These are phyloP conservation scores for Gnomoniopsis smithogilvyi DNA, from an alignment of 2,329 filamentous ascomycete genomes.

Conservation along the genomic window DNA sequence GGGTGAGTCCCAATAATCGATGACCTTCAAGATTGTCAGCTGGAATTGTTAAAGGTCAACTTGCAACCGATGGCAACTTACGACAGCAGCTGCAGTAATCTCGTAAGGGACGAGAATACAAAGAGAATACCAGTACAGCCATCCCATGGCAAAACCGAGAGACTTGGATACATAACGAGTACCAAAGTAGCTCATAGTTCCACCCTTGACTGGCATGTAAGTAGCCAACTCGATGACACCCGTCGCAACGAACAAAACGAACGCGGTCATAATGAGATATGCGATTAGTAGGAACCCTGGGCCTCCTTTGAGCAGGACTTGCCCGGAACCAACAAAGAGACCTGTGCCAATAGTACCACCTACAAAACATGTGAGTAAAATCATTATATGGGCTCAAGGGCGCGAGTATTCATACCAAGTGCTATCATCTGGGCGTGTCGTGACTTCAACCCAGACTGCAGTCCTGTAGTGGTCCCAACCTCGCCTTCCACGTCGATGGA, in stretches of 20 bases:
- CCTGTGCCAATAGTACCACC: conserved; percentile 21
- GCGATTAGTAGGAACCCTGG: conserved; percentile 39
- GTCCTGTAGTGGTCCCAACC: not conserved
- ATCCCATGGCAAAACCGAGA: conserved; percentile 43
- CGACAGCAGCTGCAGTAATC: conserved; percentile 19
- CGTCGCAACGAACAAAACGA: conserved; percentile 44
- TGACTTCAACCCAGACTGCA: conserved; percentile 31
- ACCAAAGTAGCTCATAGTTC: conserved; percentile 46
- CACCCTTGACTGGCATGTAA: conserved; percentile 47
- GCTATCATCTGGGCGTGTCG: conserved; percentile 46
- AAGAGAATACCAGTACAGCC: conserved; percentile 35
- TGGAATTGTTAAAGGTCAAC: not conserved
- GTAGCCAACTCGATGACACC: conserved; percentile 47
- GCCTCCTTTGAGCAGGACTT: conserved; percentile 38
- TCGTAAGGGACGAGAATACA: conserved; percentile 34
- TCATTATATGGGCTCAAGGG: conserved; percentile 13
- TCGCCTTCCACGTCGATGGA: not conserved
- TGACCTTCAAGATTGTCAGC: conserved; percentile 8
- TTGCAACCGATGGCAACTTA: not conserved
- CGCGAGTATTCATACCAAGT: conserved; percentile 45
- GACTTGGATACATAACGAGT: conserved; percentile 40
- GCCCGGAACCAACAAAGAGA: conserved; percentile 44
- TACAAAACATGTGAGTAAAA: not conserved
- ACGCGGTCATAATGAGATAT: conserved; percentile 39
- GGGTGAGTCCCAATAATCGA: conserved; percentile 22